These are phyloP conservation scores for Myxozyma vanderwaltii DNA, from an alignment of 805 yeast species.

Conservation along the genomic window DNA sequence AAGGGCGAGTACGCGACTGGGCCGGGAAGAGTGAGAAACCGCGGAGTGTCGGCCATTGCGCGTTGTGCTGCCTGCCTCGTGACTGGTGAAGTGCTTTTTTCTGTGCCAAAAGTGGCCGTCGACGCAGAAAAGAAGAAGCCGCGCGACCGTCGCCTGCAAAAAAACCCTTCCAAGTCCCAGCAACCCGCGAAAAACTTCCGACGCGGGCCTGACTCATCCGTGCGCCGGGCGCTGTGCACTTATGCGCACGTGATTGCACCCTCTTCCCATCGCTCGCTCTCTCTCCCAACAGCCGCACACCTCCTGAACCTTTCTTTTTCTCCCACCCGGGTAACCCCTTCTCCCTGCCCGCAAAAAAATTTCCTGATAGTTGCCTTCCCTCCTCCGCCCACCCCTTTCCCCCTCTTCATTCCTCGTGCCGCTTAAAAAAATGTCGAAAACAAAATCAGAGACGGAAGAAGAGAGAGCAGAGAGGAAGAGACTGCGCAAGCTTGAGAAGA, in stretches of 20 bases:
- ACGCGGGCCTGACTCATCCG: background rate
- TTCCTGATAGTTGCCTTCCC: too few relatives aligned
- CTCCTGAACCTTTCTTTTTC: constrained; percentile 13
- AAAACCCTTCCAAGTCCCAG: background rate
- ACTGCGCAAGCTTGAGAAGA: constrained; percentile 41
- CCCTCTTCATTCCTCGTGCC: background rate
- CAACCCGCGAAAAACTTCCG: constrained; percentile 4
- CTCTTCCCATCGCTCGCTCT: background rate
- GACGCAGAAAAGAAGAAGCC: background rate
- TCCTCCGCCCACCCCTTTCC: background rate
- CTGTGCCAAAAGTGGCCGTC: too few relatives aligned
- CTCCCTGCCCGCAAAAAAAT: background rate
- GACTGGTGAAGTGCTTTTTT: too few relatives aligned
- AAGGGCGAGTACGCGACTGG: constrained; percentile 87
- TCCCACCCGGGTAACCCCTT: background rate
- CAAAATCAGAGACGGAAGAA: constrained; percentile 34
- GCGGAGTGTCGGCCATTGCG: constrained; percentile 13
- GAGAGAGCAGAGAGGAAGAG: constrained; percentile 39
- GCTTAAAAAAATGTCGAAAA: background rate
- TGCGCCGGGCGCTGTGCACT: background rate
- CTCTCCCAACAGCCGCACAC: constrained; percentile 11
- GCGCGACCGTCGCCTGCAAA: background rate
- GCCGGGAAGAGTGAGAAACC: constrained; percentile 65
- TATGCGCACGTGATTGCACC: constrained; percentile 1
- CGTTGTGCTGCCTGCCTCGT: background rate